phyloP scores from a whole-genome alignment of 495 filamentous ascomycete species.

The Hypomontagnella submonticulosa region DNA sequence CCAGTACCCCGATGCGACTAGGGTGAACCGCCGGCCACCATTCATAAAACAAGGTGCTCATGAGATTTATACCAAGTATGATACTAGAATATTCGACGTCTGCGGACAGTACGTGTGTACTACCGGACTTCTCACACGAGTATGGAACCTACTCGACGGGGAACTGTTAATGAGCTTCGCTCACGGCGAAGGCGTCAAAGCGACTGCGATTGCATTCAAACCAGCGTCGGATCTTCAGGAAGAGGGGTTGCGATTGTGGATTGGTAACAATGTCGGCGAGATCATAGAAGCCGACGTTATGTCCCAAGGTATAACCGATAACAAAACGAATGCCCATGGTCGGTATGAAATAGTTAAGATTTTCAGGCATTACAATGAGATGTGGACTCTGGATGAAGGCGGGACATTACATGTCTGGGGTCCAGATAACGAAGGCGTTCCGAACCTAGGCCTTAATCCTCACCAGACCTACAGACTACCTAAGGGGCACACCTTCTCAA shows the following conservation, averaged over 20 bases:
- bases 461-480: conserved; percentile 74
- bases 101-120: conserved; percentile 91
- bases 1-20: conserved; percentile 84
- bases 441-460: conserved; percentile 74
- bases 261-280: conserved; percentile 88
- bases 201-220: conserved; percentile 85
- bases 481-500: conserved; percentile 86
- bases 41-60: conserved; percentile 72
- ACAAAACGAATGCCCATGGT: conserved; percentile 76
- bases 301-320: conserved; percentile 71
- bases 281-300: conserved; percentile 86
- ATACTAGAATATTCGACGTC: conserved; percentile 84
- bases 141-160: conserved; percentile 86
- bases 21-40: conserved; percentile 85
- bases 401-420: conserved; percentile 90
- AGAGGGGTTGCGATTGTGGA: conserved; percentile 87
- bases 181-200: conserved; percentile 82
- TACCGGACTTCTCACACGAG: conserved; percentile 81
- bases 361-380: conserved; percentile 82
- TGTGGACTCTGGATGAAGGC: conserved; percentile 95
- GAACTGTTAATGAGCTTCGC: conserved; percentile 80
- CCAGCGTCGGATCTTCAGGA: conserved; percentile 76
- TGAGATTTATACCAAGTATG: conserved; percentile 86
- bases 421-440: conserved; percentile 77
- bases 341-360: conserved; percentile 89